Base-by-base conservation (phyloP, 176 grass and related monocot species). In the Zoysia japonica region DNA sequence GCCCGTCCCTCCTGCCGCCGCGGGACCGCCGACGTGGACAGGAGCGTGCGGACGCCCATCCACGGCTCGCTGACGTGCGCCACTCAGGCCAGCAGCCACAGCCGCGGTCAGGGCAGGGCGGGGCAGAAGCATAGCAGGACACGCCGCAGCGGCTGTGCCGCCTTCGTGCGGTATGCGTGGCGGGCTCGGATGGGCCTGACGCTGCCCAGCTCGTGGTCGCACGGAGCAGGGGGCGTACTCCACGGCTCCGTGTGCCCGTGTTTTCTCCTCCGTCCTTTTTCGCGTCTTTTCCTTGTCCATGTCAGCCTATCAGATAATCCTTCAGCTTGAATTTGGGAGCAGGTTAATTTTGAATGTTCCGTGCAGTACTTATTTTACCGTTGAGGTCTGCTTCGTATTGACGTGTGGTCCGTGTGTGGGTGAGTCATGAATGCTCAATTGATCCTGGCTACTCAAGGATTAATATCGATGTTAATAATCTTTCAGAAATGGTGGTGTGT, bases 61-160 rank as follows among this genome's bases (percentile, higher is more conserved):
- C 14, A 49, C 61, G 36, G 75, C 74, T 73, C 43, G 80, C 86
- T 88, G 75, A 78, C 74, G 85, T 77, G 67, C 7, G 76, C 55
- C 28, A 12, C 54, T 54, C 79, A 55, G 70, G 65, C 67, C 3
- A 15, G 60, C 55, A 61, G 57, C 5, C 62, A 62, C 52, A 15
- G 70, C 52, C 14, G 66, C 65, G 48, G 66, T 61, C 57, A 61
- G 57, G 35, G 57, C 12, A 28, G 28, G 28, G 57, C n/a, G 57
- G 57, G 57, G 57, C 8, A 61, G 11, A 28, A 9, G 7, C 4
- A 45, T 3, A 45, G 43, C 43, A 45, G 47, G 19, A 45, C 43
- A 28, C 55, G 4, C 7, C 5, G 59, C 59, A 36, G 59, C 9
- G 20, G 19, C 9, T 11, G 28, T 35, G 57, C 20, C 20, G 59